Base-by-base conservation (phyloP, 345 rosid genomes). In the Eucalyptus tenuipes region DNA sequence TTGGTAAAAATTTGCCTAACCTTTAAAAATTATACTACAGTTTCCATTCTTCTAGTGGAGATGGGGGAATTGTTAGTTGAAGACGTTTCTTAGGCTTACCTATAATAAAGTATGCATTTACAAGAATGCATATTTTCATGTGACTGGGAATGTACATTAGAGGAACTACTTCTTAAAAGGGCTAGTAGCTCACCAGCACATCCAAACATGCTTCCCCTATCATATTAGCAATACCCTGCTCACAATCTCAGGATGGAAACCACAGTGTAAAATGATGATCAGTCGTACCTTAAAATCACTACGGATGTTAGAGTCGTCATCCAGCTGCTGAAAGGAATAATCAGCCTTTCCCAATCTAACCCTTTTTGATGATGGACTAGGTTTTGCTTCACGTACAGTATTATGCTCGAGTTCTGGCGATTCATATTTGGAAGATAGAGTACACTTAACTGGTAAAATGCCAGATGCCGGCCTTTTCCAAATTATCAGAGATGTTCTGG, bases 331-430 rank as follows among this genome's bases (percentile, higher is more conserved):
- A 71, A 87, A 86, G 53, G 86, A 87, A 87, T 47, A 85, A 53
- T 88, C 87, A 44, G 25, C 64, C 87, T 66, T 90, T 85, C 90
- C 98, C 88, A 95, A 79, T 92, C 93, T 96, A 71, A 94, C 92
- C 85, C 96, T 93, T 90, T 97, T 97, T 82, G 94, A 93, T 42
- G 92, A 92, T 80, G 94, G 94, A 89, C 92, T 93, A 27, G 92
- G 92, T 89, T 91, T 94, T 89, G 90, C 93, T 93, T 94, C 93
- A 55, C 86, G 91, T 48, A 91, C 90, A 86, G 94, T 86, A 89
- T 66, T 91, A 44, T 92, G 92, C 57, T 88, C 90, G 90, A 89
- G 88, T 59, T 94, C 94, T 15, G 89, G 87, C 81, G 93, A 91
- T 55, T 87, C 89, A 75, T 92, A 89, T 85, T 93, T 92, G 53